Percentiles rank a stretch among this genome's conserved stretches.
Conservation (phyloP, 495 filamentous ascomycete genomes). For the Thermothielavioides terrestris region DNA sequence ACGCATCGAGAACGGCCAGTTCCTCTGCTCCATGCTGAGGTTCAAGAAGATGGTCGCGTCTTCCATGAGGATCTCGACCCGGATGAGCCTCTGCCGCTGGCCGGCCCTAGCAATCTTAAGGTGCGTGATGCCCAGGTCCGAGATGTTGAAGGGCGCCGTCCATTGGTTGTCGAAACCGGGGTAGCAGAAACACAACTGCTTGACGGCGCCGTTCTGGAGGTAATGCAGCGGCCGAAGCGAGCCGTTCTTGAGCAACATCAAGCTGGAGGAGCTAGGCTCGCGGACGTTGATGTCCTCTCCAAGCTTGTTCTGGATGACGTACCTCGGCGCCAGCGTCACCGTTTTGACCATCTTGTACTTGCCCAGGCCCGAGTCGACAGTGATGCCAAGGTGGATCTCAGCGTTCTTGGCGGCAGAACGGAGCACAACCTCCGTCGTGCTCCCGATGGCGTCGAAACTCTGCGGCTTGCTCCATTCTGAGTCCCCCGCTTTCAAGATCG, state of each 20-base stretch:
- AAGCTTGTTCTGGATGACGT: slow-evolving; percentile 88
- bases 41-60: slow-evolving; percentile 88
- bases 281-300: slow-evolving; percentile 79
- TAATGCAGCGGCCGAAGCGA: slow-evolving; percentile 79
- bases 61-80: slow-evolving; percentile 85
- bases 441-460: slow-evolving; percentile 97
- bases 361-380: slow-evolving; percentile 80
- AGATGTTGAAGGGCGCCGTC: slow-evolving; percentile 96
- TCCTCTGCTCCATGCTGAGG: slow-evolving; percentile 77
- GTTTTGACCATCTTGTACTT: slow-evolving; percentile 97
- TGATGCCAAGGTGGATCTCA: slow-evolving; percentile 85
- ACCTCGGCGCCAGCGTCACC: slow-evolving; percentile 86
- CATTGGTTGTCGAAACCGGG: slow-evolving; percentile 94
- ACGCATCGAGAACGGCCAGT: slow-evolving; percentile 97
- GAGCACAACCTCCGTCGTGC: slow-evolving; percentile 74
- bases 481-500: slow-evolving; percentile 73
- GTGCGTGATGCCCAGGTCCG: slow-evolving; percentile 82
- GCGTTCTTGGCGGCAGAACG: slow-evolving; percentile 59
- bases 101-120: slow-evolving; percentile 87
- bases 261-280: slow-evolving; percentile 76
- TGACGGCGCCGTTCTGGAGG: slow-evolving; percentile 64
- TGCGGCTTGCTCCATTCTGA: slow-evolving; percentile 95
- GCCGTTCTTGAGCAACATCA: slow-evolving; percentile 64
- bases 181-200: slow-evolving; percentile 89
- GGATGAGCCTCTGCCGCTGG: slow-evolving; percentile 79